These are phyloP conservation scores for Fusarium acutatum DNA, from an alignment of 2,329 filamentous ascomycete species.

Conservation along the genomic window DNA sequence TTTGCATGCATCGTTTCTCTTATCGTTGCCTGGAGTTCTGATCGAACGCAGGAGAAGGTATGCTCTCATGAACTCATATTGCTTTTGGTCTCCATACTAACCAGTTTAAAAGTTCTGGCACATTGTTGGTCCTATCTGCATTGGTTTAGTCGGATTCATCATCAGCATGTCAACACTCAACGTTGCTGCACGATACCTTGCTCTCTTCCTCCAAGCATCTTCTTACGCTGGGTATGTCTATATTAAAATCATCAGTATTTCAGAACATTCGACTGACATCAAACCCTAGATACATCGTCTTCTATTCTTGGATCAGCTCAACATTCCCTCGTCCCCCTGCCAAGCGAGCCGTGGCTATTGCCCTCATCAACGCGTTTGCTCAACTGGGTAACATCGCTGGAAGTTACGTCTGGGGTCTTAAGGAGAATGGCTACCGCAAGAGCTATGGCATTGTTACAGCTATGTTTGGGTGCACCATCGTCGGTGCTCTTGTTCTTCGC, in stretches of 20 bases:
- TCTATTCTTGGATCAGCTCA: conserved; percentile 66
- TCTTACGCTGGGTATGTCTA: conserved; percentile 57
- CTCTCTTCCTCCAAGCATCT: conserved; percentile 66
- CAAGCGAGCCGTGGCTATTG: conserved; percentile 68
- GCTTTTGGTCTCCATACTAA: not conserved
- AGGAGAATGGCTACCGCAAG: conserved; percentile 67
- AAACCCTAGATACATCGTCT: conserved; percentile 57
- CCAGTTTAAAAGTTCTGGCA: conserved; percentile 60
- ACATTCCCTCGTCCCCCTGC: conserved; percentile 67
- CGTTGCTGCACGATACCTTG: conserved; percentile 65
- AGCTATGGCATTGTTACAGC: conserved; percentile 71
- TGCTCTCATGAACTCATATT: not conserved
- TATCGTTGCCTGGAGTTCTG: conserved; percentile 63
- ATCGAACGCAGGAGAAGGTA: conserved; percentile 62
- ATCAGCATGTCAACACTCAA: conserved; percentile 67
- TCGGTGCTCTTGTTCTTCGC: conserved; percentile 60
- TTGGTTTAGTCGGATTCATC: conserved; percentile 64
- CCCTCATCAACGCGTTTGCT: conserved; percentile 66
- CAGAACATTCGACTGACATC: not conserved
- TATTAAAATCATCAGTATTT: fast-evolving
- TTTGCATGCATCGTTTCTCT: conserved; percentile 66
- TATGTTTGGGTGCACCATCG: conserved; percentile 69
- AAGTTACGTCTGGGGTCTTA: conserved; percentile 69
- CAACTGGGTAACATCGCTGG: conserved; percentile 68
- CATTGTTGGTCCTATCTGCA: conserved; percentile 60